Evolutionary conservation across 2,329 filamentous ascomycete species (phyloP), one percentile per base, ranked within the genome.

Genomic region (Stagonosporopsis chrysanthemi): DNA sequence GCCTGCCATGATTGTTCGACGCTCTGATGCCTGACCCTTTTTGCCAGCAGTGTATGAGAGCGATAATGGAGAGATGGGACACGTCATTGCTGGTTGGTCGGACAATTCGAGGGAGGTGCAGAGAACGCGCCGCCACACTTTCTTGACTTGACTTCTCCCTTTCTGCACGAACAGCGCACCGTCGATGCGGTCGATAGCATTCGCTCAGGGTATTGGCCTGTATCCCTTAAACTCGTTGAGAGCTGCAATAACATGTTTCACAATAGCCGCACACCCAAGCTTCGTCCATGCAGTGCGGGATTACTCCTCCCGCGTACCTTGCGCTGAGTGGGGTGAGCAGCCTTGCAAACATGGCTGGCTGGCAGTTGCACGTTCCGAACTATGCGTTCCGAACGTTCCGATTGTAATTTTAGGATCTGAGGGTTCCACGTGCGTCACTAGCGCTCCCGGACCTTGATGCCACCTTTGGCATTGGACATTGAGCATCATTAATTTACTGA

Each of bases 371-470:
- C 23, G 52, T 56, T 56, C 53, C 53, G 53, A 56, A 17, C 15
- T 9, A 22, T 4, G 19, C 33, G 46, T 56, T 56, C 52, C 52
- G 53, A 52, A 11, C 31, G 28, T 56, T 52, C 53, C 53, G 54
- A 57, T 36, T 15, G 35, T 39, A 52, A 57, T 48, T 57, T 62
- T 67, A 64, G 63, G 47, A 41, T 12, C 40, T 28, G 15, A 31
- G 26, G 41, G 60, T 61, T 62, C 60, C 62, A 63, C 66, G 43
- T 66, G 67, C 64, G 47, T 69, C 31, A 33, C 31, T 69, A 70
- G 67, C 61, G 66, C 57, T 43, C 48, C 54, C 54, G 49, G 28
- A 63, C 63, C 47, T 68, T 71, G 69, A 73, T 68, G 70, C 67
- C 70, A 73, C 70, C 62, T 65, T 73, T 69, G 58, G 66, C 54